A percentile compares a stretch with the other conserved stretches of the same genome.
Conservation (phyloP, 2,329 filamentous ascomycete genomes). For the Periconia sp. region DNA sequence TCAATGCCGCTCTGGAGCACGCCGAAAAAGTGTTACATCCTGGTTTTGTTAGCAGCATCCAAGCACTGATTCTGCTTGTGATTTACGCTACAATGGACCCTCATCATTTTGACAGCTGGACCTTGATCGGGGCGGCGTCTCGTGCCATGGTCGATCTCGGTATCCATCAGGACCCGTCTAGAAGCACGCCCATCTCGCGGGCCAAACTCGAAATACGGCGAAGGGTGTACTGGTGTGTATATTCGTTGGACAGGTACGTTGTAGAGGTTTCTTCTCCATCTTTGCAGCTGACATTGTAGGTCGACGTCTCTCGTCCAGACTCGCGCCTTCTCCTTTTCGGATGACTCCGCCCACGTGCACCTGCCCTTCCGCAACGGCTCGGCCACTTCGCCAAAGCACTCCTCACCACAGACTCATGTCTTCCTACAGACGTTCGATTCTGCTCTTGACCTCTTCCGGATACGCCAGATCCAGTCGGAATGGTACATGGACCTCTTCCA, state of each 20-base stretch:
- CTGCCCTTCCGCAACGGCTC: conserved; percentile 63
- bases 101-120: conserved; percentile 92
- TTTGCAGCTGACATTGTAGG: conserved; percentile 55
- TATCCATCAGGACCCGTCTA: conserved; percentile 87
- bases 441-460: conserved; percentile 78
- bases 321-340: conserved; percentile 89
- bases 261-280: too few species aligned
- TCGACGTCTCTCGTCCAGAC: conserved; percentile 88
- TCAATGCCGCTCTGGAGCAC: conserved; percentile 72
- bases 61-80: conserved; percentile 83
- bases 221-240: conserved; percentile 88
- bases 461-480: conserved; percentile 83
- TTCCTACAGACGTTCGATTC: conserved; percentile 68
- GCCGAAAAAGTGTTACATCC: conserved; percentile 85
- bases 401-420: conserved; percentile 56
- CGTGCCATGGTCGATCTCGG: conserved; percentile 88
- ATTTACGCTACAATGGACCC: conserved; percentile 92
- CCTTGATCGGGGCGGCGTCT: conserved; percentile 87
- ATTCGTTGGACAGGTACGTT: conserved; percentile 79
- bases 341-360: conserved; percentile 83
- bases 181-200: conserved; percentile 70
- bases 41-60: conserved; percentile 83
- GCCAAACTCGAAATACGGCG: conserved; percentile 77
- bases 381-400: conserved; percentile 48
- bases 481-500: conserved; percentile 93